These are phyloP conservation scores for Fusarium poae DNA, from an alignment of 2,329 filamentous ascomycete genomes.

Conservation along the genomic window DNA sequence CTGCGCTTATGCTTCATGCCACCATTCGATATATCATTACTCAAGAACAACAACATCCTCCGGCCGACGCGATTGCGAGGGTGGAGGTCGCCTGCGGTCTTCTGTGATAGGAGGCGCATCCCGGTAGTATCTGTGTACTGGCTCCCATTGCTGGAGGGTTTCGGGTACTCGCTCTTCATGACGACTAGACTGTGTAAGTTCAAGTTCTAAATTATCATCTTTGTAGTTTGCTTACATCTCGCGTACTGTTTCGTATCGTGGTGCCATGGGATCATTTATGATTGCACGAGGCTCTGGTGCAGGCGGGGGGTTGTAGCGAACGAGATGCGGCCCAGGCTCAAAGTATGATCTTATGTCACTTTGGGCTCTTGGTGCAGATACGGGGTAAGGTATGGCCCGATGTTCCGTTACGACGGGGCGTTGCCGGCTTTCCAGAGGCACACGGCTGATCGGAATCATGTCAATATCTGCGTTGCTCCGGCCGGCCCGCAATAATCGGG, in stretches of 20 bases:
- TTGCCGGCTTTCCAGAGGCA: conserved; percentile 22
- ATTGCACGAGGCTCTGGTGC: conserved; percentile 31
- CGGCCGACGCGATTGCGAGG: conserved; percentile 40
- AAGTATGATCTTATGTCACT: conserved; percentile 14
- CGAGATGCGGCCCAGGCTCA: conserved; percentile 20
- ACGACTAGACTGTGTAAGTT: conserved; percentile 40
- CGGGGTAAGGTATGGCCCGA: conserved; percentile 17
- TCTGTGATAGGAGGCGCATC: conserved; percentile 26
- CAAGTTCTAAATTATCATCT: not conserved
- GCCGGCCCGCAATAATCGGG: conserved; percentile 34
- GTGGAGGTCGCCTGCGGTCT: conserved; percentile 34
- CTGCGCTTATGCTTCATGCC: not conserved
- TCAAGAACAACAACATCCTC: conserved; percentile 53
- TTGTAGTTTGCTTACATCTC: conserved; percentile 44
- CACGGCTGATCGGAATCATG: conserved; percentile 34
- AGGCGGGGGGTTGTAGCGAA: conserved; percentile 20
- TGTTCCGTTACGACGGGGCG: conserved; percentile 26
- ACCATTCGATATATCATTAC: conserved; percentile 31
- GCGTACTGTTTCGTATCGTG: conserved; percentile 38
- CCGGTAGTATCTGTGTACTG: conserved; percentile 35
- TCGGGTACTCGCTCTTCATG: conserved; percentile 22
- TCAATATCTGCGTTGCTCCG: conserved; percentile 41
- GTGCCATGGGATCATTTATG: conserved; percentile 19
- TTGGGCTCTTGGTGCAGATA: conserved; percentile 11
- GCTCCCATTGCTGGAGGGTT: conserved; percentile 26